Evolutionary conservation across 2,329 filamentous ascomycete species (phyloP).

Genomic region (Trichothecium sympodiale): DNA sequence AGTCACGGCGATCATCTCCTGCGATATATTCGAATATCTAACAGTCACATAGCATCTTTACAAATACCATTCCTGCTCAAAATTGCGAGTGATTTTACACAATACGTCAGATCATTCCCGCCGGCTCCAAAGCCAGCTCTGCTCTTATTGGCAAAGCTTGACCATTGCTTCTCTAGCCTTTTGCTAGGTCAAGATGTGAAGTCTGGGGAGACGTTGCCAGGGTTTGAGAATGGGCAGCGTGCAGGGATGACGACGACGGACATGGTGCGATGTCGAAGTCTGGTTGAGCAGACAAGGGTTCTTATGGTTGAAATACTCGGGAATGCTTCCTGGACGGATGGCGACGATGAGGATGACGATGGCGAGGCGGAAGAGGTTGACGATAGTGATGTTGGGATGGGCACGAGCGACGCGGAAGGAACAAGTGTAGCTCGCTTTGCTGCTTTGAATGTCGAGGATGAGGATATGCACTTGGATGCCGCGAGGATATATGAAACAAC

Average conservation of each 20-base stretch:
- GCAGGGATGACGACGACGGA: conserved; percentile 68
- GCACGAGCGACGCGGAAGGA: conserved; percentile 21
- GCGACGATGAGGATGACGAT: conserved; percentile 24
- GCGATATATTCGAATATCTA: neutral
- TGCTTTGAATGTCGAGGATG: conserved; percentile 29
- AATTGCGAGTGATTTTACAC: conserved; percentile 60
- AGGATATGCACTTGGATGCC: conserved; percentile 55
- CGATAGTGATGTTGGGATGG: conserved; percentile 19
- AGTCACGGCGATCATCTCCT: conserved; percentile 20
- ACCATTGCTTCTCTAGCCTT: conserved; percentile 71
- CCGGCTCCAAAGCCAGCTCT: conserved; percentile 54
- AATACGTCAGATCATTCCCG: conserved; percentile 62
- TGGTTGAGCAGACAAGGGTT: conserved; percentile 67
- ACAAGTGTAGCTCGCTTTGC: conserved; percentile 10
- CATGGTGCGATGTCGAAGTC: conserved; percentile 75
- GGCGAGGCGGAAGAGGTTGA: conserved; percentile 26
- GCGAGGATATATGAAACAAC: conserved; percentile 72
- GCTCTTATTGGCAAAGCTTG: conserved; percentile 62
- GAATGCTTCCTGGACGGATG: conserved; percentile 24
- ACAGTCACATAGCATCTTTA: conserved; percentile 47
- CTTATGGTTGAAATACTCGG: conserved; percentile 59
- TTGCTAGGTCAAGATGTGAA: conserved; percentile 56
- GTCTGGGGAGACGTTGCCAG: conserved; percentile 54
- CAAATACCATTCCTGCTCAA: conserved; percentile 78
- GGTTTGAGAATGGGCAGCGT: conserved; percentile 50